Evolutionary conservation across 805 yeast genomes (phyloP), one percentile per base, ranked within the genome.

Genomic region (Maudiozyma pseudohumilis): DNA sequence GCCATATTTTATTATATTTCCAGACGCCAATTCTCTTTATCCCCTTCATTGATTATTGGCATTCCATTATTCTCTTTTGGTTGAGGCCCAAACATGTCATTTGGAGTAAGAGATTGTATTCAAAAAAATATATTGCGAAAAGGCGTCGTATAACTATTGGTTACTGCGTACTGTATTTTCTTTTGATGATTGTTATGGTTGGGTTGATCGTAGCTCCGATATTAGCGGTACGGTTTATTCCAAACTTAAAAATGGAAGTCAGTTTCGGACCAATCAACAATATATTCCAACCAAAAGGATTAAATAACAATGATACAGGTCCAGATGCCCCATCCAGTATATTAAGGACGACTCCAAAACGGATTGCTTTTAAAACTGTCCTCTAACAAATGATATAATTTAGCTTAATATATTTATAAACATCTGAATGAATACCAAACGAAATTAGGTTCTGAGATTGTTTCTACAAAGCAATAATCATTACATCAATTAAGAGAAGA

Each of bases 241-340:
- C 64, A 5, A 47, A 49, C 22, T 45, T 59, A 5, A 38, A 41
- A 4, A 38, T 40, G n/a, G 8, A 41, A 2, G 43, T 60, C 26
- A 41, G 35, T 24, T 35, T 54, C 42, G 49, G 55, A 15, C 39
- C 48, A 34, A 20, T 59, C 43, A 45, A n/a, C 72, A 72, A 3
- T 47, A 76, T 34, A 28, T 51, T 77, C 6, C 87, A 80, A 52
- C 86, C 87, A 1, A 68, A 61, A 27, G 50, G 59, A 28, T 83
- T 77, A 49, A 64, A 70, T 32, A 75, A 77, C 45, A 77, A 80
- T 48, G 86, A 80, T 50, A 79, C 86, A 0, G 86, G 85, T 0
- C 52, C 58, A 2, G 62, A 49, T 43, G 81, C 80, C 0, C 80
- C 82, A 0, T 36, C 56, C 1, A 56, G 61, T 9, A 63, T 75